phyloP scores from a whole-genome alignment of 2,329 filamentous ascomycete species.

The Helotiales sp. region DNA sequence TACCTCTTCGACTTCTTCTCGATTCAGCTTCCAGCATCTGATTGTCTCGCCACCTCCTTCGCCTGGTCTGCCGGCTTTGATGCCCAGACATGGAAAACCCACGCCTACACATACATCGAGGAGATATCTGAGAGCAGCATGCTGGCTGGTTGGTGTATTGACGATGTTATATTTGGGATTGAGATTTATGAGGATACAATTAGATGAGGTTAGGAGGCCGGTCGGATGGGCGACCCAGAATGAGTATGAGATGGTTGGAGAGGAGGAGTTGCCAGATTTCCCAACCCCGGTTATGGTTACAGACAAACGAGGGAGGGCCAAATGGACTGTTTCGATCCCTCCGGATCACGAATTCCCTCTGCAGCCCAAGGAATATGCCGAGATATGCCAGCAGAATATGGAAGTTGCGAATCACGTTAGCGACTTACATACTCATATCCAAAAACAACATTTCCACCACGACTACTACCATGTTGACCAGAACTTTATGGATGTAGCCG shows the following conservation, averaged over 20 bases:
- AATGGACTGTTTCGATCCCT: conserved; percentile 85
- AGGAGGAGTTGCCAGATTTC: conserved; percentile 69
- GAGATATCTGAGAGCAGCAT: conserved; percentile 43
- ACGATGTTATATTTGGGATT: conserved; percentile 56
- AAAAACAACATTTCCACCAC: conserved; percentile 51
- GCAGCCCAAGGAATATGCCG: conserved; percentile 65
- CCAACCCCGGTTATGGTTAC: conserved; percentile 74
- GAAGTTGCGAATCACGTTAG: conserved; percentile 66
- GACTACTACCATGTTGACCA: conserved; percentile 66
- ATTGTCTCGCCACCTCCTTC: conserved; percentile 72
- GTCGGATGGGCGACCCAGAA: conserved; percentile 50
- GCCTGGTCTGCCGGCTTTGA: conserved; percentile 70
- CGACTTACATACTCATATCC: conserved; percentile 52
- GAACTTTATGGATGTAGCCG: conserved; percentile 75
- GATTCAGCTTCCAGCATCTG: conserved; percentile 70
- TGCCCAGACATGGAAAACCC: conserved; percentile 63
- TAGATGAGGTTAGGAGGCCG: conserved; percentile 27
- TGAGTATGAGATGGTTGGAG: conserved; percentile 70
- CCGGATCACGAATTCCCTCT: conserved; percentile 69
- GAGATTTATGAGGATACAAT: conserved; percentile 39
- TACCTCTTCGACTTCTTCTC: conserved; percentile 63
- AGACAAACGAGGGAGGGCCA: conserved; percentile 66
- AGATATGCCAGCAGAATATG: conserved; percentile 70
- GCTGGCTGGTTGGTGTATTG: conserved; percentile 58
- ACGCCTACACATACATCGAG: conserved; percentile 48